A percentile compares a stretch with the other conserved stretches of the same genome.
These are phyloP conservation scores for Lotmaria passim DNA, from an alignment of 208 protist species.

Conservation along the genomic window DNA sequence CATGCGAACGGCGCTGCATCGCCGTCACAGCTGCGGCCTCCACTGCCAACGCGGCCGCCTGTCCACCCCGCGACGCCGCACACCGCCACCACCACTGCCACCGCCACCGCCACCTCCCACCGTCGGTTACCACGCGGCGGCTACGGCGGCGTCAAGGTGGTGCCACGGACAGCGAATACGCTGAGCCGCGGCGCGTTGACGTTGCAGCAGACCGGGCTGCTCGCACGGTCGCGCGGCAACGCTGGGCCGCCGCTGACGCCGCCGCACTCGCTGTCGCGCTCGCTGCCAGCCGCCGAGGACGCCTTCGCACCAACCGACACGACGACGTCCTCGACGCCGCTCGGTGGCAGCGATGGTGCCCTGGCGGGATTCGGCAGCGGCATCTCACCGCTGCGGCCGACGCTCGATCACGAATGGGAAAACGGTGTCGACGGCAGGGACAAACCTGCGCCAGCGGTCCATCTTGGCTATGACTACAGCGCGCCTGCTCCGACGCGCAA, in stretches of 20 bases:
- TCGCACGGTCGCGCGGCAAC: not conserved
- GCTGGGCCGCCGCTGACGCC: not conserved
- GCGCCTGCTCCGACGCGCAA: not conserved
- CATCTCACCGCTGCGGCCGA: constrained; percentile 26
- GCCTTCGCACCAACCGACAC: constrained; percentile 15
- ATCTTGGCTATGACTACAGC: not conserved
- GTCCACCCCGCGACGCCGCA: not conserved
- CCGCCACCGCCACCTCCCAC: not conserved
- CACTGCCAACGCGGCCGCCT: not conserved
- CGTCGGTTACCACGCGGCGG: not conserved
- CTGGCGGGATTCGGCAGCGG: constrained; percentile 26
- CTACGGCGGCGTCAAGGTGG: constrained; percentile 10
- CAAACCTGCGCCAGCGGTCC: not conserved
- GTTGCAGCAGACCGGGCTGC: not conserved
- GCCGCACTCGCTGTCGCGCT: constrained; percentile 4
- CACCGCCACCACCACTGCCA: not conserved
- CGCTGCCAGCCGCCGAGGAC: constrained; percentile 11
- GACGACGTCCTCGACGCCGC: constrained; percentile 1
- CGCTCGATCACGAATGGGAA: constrained; percentile 7
- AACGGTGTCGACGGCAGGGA: not conserved
- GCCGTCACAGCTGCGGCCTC: not conserved
- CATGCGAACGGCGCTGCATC: not conserved
- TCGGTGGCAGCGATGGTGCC: constrained; percentile 11
- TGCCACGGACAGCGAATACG: not conserved
- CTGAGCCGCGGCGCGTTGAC: constrained; percentile 1